Percentiles rank a stretch among this genome's conserved stretches.
Evolutionary conservation across 768 basidiomycete species (phyloP).

Genomic region (Tylopilus sp.): DNA sequence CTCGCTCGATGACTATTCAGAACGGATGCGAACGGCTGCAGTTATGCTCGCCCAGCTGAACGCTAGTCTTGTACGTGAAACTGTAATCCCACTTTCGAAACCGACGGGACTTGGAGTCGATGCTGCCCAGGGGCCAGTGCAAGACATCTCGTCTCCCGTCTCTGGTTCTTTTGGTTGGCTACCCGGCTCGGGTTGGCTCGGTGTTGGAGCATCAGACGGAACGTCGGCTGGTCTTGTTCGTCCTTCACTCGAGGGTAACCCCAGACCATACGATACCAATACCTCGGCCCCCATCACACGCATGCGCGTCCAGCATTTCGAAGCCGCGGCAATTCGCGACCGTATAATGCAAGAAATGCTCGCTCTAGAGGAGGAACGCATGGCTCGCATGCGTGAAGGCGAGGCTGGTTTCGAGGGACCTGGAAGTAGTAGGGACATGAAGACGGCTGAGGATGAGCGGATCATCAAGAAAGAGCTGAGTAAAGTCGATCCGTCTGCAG

Average conservation of each 20-base stretch:
- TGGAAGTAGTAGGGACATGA: conserved; percentile 44
- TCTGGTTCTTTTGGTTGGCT: conserved; percentile 46
- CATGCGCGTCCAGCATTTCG: conserved; percentile 72
- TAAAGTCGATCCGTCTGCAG: conserved; percentile 93
- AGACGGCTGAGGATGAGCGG: conserved; percentile 84
- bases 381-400: conserved; percentile 85
- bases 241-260: conserved; percentile 28
- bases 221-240: conserved; percentile 27
- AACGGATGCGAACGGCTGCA: conserved; percentile 97
- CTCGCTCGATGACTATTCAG: conserved; percentile 95
- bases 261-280: conserved; percentile 24
- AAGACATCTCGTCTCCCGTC: conserved; percentile 13
- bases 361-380: conserved; percentile 91
- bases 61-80: conserved; percentile 65
- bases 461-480: conserved; percentile 92
- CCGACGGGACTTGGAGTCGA: conserved; percentile 5
- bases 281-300: conserved; percentile 40
- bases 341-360: conserved; percentile 99
- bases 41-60: conserved; percentile 98
- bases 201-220: conserved; percentile 17
- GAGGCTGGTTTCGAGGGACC: conserved; percentile 56
- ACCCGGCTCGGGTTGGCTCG: conserved; percentile 54
- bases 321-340: conserved; percentile 88
- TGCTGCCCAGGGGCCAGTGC: conserved; percentile 2
- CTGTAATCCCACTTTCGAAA: conserved; percentile 28